A percentile compares a stretch with the other conserved stretches of the same genome.
phyloP scores from a whole-genome alignment of 345 rosid genomes.

The Xanthoceras sorbifolium region DNA sequence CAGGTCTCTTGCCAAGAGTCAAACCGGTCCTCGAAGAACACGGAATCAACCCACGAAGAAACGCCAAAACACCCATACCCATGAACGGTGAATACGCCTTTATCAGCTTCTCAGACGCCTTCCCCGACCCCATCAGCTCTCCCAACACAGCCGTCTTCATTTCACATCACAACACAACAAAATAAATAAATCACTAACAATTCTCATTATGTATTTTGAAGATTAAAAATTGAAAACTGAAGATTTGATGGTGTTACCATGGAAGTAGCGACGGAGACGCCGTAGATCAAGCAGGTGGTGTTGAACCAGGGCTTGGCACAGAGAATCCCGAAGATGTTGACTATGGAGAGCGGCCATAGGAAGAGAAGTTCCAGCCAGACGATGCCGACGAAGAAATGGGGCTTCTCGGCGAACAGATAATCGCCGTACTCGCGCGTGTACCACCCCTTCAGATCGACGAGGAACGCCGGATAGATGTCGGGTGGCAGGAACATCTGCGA shows the following conservation, averaged over 20 bases:
- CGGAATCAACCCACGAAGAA: slow-evolving; percentile 60
- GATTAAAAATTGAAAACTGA: background rate
- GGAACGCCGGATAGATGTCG: slow-evolving; percentile 48
- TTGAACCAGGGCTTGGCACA: slow-evolving; percentile 63
- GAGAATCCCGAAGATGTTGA: slow-evolving; percentile 54
- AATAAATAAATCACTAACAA: too few species aligned
- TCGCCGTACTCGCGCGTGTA: slow-evolving; percentile 59
- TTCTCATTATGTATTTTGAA: too few species aligned
- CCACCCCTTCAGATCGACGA: slow-evolving; percentile 45
- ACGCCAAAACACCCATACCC: slow-evolving; percentile 55
- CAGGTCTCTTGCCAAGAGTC: slow-evolving; percentile 40
- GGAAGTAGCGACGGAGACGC: slow-evolving; percentile 59
- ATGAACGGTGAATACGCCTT: slow-evolving; percentile 59
- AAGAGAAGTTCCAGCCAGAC: slow-evolving; percentile 71
- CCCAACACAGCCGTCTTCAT: slow-evolving; percentile 61
- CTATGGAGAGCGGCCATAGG: slow-evolving; percentile 73
- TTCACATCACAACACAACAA: background rate
- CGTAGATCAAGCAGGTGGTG: slow-evolving; percentile 77
- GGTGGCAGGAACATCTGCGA: slow-evolving; percentile 58
- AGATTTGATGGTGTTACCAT: slow-evolving; percentile 49
- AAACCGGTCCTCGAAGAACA: slow-evolving; percentile 23
- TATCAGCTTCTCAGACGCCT: slow-evolving; percentile 57
- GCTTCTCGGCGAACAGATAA: slow-evolving; percentile 65
- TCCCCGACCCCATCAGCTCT: slow-evolving; percentile 61
- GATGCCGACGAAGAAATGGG: slow-evolving; percentile 69